phyloP scores from a whole-genome alignment of 106 monocot species.

The Dendrobium officinale region DNA sequence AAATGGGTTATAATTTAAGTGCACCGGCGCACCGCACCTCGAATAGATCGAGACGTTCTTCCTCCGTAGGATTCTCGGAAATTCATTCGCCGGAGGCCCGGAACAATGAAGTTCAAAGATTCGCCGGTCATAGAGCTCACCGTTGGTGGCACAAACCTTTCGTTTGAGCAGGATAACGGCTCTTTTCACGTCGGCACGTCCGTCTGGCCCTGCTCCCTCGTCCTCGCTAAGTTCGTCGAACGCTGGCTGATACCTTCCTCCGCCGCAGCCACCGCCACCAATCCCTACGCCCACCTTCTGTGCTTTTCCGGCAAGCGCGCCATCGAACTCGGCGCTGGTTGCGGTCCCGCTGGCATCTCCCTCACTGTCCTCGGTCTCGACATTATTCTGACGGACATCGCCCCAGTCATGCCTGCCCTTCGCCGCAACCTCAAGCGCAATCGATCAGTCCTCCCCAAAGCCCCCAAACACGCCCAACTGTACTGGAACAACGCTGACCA shows the following conservation, averaged over 20 bases:
- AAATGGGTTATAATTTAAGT: too few species aligned
- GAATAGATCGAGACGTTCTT: too few species aligned
- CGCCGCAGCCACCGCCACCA: neutral
- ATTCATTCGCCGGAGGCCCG: neutral
- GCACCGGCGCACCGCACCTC: too few species aligned
- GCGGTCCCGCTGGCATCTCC: slow-evolving; percentile 75
- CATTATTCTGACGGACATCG: slow-evolving; percentile 81
- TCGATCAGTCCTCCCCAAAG: slow-evolving; percentile 37
- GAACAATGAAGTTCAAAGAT: slow-evolving; percentile 68
- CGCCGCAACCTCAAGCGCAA: slow-evolving; percentile 85
- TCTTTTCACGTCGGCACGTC: slow-evolving; percentile 94
- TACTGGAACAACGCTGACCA: slow-evolving; percentile 75
- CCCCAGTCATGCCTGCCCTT: slow-evolving; percentile 91
- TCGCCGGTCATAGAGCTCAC: slow-evolving; percentile 81
- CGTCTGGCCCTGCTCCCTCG: slow-evolving; percentile 96
- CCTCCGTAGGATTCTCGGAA: too few species aligned
- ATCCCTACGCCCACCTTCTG: slow-evolving; percentile 50
- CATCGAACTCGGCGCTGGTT: slow-evolving; percentile 84
- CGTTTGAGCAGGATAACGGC: slow-evolving; percentile 80
- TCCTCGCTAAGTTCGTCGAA: slow-evolving; percentile 92
- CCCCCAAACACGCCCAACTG: slow-evolving; percentile 55
- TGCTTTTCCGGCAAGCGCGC: slow-evolving; percentile 57
- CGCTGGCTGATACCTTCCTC: slow-evolving; percentile 33
- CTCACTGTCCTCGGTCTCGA: slow-evolving; percentile 69
- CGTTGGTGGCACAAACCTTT: slow-evolving; percentile 47